phyloP scores from a whole-genome alignment of 2,329 filamentous ascomycete genomes.

The Cladosporium cucumerinum region DNA sequence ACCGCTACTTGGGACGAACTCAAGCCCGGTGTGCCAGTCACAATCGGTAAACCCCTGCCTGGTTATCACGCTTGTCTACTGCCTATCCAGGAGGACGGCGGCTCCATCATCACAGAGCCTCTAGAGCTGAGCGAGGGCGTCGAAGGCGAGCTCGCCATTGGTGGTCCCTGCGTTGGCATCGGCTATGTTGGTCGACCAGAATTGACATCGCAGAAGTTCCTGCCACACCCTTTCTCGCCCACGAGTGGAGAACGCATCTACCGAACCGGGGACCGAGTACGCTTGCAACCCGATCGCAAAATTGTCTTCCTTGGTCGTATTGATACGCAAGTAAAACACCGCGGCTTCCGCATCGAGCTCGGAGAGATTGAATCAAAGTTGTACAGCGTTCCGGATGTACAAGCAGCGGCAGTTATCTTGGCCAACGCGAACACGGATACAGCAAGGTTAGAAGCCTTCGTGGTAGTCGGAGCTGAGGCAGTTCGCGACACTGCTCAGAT shows the following conservation, averaged over 20 bases:
- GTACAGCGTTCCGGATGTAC: conserved; percentile 65
- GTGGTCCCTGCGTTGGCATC: conserved; percentile 44
- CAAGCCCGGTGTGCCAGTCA: conserved; percentile 22
- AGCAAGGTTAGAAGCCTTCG: conserved; percentile 26
- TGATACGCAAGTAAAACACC: conserved; percentile 88
- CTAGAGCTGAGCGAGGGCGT: conserved; percentile 36
- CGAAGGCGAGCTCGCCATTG: conserved; percentile 45
- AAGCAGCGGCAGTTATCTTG: conserved; percentile 44
- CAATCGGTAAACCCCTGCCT: conserved; percentile 24
- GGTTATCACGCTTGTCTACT: conserved; percentile 16
- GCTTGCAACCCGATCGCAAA: conserved; percentile 50
- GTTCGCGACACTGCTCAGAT: conserved; percentile 20
- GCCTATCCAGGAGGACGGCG: conserved; percentile 7
- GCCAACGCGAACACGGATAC: conserved; percentile 22
- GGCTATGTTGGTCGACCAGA: conserved; percentile 41
- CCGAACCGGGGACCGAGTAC: conserved; percentile 59
- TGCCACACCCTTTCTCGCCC: conserved; percentile 48
- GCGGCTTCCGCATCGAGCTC: conserved; percentile 89
- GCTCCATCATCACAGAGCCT: conserved; percentile 31
- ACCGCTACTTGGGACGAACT: conserved; percentile 19
- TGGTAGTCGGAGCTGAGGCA: conserved; percentile 22
- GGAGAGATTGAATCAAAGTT: conserved; percentile 71
- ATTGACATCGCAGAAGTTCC: conserved; percentile 33
- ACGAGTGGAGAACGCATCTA: conserved; percentile 45
- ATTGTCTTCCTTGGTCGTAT: conserved; percentile 61